A percentile compares a stretch with the other conserved stretches of the same genome.
These are phyloP conservation scores for Talinum fruticosum DNA, from an alignment of 148 eudicot genomes.

Conservation along the genomic window DNA sequence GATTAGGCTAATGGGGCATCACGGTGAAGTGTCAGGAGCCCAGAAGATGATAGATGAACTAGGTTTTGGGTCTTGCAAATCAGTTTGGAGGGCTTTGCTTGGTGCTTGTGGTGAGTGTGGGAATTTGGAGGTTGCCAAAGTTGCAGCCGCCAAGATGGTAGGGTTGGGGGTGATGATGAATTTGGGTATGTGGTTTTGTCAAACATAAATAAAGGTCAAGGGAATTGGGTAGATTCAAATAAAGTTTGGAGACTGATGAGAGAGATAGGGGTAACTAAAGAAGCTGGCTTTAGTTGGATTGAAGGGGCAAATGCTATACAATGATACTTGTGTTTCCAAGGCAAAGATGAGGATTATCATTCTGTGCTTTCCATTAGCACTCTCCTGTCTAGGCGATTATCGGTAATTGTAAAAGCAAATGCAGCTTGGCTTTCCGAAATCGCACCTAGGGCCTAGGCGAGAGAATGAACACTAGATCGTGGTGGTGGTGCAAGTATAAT, in stretches of 20 bases:
- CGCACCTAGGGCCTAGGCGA: too few relatives aligned
- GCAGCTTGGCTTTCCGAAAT: too few relatives aligned
- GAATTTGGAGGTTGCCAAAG: conserved; percentile 51
- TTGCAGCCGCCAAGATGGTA: conserved; percentile 55
- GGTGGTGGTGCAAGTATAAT: too few relatives aligned
- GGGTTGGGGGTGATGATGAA: conserved; percentile 53
- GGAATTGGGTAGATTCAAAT: conserved; percentile 55
- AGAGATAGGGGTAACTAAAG: conserved; percentile 51
- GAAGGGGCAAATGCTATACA: conserved; percentile 27
- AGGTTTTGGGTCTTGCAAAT: conserved; percentile 50
- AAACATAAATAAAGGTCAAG: conserved; percentile 52
- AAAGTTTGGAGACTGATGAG: conserved; percentile 55
- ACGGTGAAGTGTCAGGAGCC: conserved; percentile 60
- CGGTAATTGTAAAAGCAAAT: too few relatives aligned
- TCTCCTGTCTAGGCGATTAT: too few relatives aligned
- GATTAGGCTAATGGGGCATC: conserved; percentile 76
- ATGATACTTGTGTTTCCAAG: not conserved
- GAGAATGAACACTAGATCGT: too few relatives aligned
- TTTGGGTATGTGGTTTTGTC: conserved; percentile 65
- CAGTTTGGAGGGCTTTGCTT: conserved; percentile 82
- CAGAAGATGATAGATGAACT: conserved; percentile 61
- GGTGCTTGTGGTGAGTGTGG: conserved; percentile 65
- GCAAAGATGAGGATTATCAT: not conserved
- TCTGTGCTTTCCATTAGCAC: not conserved
- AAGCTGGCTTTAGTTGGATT: conserved; percentile 67